Evolutionary conservation across 306 rosid genomes (phyloP).

Genomic region (Quercus wislizeni): DNA sequence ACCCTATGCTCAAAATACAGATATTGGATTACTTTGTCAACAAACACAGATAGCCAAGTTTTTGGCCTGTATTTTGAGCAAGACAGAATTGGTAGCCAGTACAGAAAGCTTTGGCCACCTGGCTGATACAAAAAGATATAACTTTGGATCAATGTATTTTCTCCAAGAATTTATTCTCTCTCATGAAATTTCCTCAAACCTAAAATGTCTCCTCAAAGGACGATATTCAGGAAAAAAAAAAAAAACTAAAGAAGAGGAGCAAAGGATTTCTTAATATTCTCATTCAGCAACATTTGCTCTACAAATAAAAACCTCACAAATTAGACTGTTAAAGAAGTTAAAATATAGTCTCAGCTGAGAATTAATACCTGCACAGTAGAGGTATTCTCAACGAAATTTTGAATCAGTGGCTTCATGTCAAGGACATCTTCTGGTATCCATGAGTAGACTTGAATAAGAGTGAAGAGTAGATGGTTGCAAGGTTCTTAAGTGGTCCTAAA

Average conservation of each 20-base stretch:
- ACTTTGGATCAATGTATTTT: background rate
- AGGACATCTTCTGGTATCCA: conserved; percentile 64
- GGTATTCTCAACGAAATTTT: conserved; percentile 89
- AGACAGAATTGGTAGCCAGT: too few species aligned
- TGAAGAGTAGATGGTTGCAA: too few species aligned
- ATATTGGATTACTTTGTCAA: too few species aligned
- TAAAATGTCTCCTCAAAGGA: background rate
- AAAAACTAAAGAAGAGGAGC: background rate
- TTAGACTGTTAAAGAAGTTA: conserved; percentile 7
- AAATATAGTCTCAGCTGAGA: background rate
- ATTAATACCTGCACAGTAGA: conserved; percentile 67
- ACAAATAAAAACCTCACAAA: background rate
- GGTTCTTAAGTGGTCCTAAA: too few species aligned
- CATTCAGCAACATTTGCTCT: background rate
- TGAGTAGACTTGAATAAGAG: too few species aligned
- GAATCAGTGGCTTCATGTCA: conserved; percentile 71
- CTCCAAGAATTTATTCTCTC: background rate
- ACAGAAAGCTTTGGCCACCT: too few species aligned
- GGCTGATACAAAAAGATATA: too few species aligned
- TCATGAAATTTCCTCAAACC: conserved; percentile 7
- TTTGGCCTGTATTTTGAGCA: too few species aligned
- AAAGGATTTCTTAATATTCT: background rate
- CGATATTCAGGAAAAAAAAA: background rate
- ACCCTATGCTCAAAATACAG: too few species aligned
- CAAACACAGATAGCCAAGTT: too few species aligned